phyloP scores from a whole-genome alignment of 116 monocot species.

The Cymodocea nodosa region DNA sequence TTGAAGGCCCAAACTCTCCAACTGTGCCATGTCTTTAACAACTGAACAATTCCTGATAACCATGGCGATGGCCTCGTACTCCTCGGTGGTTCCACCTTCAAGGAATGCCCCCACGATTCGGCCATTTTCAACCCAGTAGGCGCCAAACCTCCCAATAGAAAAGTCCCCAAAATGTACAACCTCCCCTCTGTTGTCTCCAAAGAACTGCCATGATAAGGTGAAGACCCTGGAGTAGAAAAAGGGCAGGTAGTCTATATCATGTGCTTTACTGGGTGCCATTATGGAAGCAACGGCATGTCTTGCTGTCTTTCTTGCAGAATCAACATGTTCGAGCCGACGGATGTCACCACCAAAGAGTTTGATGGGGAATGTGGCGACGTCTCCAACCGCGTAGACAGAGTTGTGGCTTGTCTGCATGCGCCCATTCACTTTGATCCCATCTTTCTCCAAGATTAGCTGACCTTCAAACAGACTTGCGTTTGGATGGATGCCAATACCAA shows the following conservation, averaged over 20 bases:
- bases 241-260: conserved; percentile 69
- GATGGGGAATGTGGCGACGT: conserved; percentile 86
- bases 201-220: conserved; percentile 81
- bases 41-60: conserved; percentile 30
- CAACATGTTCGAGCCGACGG: conserved; percentile 79
- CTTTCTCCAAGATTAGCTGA: conserved; percentile 67
- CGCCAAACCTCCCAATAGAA: conserved; percentile 41
- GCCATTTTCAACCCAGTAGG: conserved; percentile 61
- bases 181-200: conserved; percentile 76
- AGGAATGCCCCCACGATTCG: conserved; percentile 62
- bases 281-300: conserved; percentile 68
- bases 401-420: conserved; percentile 61
- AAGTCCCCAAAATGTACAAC: conserved; percentile 64
- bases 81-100: conserved; percentile 65
- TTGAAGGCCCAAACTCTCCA: conserved; percentile 41
- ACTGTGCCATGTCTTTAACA: conserved; percentile 21
- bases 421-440: conserved; percentile 83
- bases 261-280: conserved; percentile 24
- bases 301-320: conserved; percentile 72
- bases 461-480: conserved; percentile 73
- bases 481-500: conserved; percentile 76
- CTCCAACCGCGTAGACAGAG: conserved; percentile 82
- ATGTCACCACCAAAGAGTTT: conserved; percentile 54
- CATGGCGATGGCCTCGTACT: conserved; percentile 66
- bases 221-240: conserved; percentile 98